Evolutionary conservation across 2,329 filamentous ascomycete species (phyloP), one percentile per base, ranked within the genome.

Genomic region (Mollisiaceae sp.): DNA sequence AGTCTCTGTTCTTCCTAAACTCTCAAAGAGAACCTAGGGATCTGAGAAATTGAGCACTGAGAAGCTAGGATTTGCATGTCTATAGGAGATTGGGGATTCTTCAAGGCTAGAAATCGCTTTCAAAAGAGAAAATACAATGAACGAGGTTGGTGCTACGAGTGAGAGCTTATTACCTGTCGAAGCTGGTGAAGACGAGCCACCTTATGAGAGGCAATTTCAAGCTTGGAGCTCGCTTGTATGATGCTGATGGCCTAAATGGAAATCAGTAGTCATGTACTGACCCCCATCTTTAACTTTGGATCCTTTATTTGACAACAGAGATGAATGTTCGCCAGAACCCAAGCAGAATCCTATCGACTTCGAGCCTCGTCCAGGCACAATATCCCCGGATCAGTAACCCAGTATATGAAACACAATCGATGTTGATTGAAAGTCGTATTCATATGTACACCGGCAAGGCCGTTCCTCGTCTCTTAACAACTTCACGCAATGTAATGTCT

Each of bases 401-500:
- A 24, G 1, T 20, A 50, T 20, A 50, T 22, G 45, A 22, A 54
- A 54, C 24, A 54, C 50, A 54, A 32, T 57, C 32, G 32, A 12
- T 39, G 12, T 20, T 22, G 45, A 52, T 60, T 52, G 59, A 50
- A 43, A 38, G 43, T n/a, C 45, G 27, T 62, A 36, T 57, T 41
- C 62, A 61, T 73, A 70, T 72, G 64, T 73, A 72, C 70, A 74
- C 60, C 47, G 54, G 27, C 47, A 45, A 63, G 45, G 59, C 59
- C 41, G 24, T 59, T 45, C 43, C 47, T 36, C 55, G 56, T 32
- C 27, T 6, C 27, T 32, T 32, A 15, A 62, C 63, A 56, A 22
- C 50, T 57, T 58, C 60, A 62, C 52, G 62, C 47, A 65, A 66
- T 59, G 62, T 62, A 59, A 65, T 24, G 41, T 68, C 65, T 71